Conservation (phyloP, 1,284 basidiomycete species). For the Microbotryum lychnidis-dioicae region DNA sequence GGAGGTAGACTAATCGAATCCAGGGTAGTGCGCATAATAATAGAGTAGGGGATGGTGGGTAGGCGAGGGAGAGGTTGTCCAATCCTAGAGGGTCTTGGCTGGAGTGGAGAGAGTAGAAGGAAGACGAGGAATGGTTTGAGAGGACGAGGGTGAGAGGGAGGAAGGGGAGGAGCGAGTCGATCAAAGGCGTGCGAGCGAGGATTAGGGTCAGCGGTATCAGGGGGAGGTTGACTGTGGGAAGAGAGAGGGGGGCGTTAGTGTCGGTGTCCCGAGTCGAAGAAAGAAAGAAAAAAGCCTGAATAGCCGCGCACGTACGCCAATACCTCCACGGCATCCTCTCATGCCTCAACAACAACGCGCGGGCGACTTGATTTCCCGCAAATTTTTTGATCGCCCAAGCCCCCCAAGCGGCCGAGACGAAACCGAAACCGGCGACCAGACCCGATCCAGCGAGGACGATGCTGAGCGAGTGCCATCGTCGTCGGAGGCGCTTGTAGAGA, state of each 20-base stretch:
- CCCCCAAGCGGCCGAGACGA: constrained; percentile 58
- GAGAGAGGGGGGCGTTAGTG: not conserved
- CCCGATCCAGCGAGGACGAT: not conserved
- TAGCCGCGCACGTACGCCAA: constrained; percentile 13
- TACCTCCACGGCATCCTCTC: constrained; percentile 51
- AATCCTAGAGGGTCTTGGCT: constrained; percentile 21
- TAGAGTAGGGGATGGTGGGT: constrained; percentile 30
- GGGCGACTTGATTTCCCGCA: constrained; percentile 51
- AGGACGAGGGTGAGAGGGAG: constrained; percentile 32
- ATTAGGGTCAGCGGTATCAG: constrained; percentile 55
- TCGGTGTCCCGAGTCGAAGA: constrained; percentile 47
- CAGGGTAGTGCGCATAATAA: constrained; percentile 33
- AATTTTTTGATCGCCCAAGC: constrained; percentile 61
- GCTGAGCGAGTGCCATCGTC: constrained; percentile 37
- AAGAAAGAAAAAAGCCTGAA: not conserved
- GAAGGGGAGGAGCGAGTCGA: constrained; percentile 35
- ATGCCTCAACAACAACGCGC: constrained; percentile 55
- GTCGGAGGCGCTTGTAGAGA: constrained; percentile 49
- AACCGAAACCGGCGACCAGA: constrained; percentile 50
- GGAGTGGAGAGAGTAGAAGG: not conserved
- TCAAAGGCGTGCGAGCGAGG: constrained; percentile 43
- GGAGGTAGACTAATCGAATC: constrained; percentile 31
- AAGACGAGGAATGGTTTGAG: constrained; percentile 2
- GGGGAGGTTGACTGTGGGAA: constrained; percentile 51
- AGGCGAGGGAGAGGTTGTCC: constrained; percentile 28